Evolutionary conservation across 164 flowering plant genomes (phyloP).

Genomic region (Taxillus chinensis): DNA sequence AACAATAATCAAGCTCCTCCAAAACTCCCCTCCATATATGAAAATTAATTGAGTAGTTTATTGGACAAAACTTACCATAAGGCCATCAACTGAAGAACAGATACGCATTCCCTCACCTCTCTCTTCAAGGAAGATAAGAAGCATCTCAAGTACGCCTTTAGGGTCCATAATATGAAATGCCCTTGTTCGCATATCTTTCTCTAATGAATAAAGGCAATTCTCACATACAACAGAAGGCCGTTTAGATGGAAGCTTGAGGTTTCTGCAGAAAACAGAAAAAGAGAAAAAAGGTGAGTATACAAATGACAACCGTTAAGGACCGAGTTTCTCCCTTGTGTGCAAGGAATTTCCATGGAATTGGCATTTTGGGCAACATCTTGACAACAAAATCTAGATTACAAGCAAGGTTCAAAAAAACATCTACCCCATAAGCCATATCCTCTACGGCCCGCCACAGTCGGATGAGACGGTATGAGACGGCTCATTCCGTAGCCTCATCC

Average conservation of each 20-base stretch:
- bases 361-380: too few species aligned
- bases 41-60: neutral
- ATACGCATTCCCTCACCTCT: slow-evolving; percentile 31
- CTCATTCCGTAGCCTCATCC: too few species aligned
- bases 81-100: slow-evolving; percentile 34
- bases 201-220: slow-evolving; percentile 67
- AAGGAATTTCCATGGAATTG: too few species aligned
- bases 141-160: slow-evolving; percentile 70
- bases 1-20: neutral
- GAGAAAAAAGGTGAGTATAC: neutral
- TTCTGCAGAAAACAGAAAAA: slow-evolving; percentile 29
- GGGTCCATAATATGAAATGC: slow-evolving; percentile 93
- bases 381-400: too few species aligned
- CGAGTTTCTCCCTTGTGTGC: too few species aligned
- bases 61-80: slow-evolving; percentile 24
- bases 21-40: too few species aligned
- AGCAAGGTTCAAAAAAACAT: too few species aligned
- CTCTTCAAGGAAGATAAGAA: slow-evolving; percentile 78
- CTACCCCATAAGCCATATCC: too few species aligned
- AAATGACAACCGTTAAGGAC: too few species aligned
- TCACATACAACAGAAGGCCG: slow-evolving; percentile 87
- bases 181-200: slow-evolving; percentile 66
- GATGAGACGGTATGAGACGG: too few species aligned
- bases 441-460: too few species aligned
- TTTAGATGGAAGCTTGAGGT: slow-evolving; percentile 83